Percentiles rank a stretch among this genome's conserved stretches.
Conservation (phyloP, 2,329 filamentous ascomycete species). For the Zalaria obscura region DNA sequence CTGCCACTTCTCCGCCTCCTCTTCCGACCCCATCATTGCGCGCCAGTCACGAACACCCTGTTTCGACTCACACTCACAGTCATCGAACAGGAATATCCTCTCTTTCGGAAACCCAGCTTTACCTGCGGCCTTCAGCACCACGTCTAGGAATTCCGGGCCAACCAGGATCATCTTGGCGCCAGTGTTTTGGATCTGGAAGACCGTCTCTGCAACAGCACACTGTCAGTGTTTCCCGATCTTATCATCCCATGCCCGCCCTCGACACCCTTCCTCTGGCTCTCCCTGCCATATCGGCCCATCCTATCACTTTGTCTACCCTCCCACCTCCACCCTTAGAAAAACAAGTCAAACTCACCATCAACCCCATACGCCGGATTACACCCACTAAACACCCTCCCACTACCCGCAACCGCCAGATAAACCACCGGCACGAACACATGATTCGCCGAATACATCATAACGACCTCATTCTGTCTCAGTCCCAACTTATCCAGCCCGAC, state of each 20-base stretch:
- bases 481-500: slow-evolving; percentile 33
- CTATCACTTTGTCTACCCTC: too few species aligned
- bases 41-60: slow-evolving; percentile 30
- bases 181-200: slow-evolving; percentile 38
- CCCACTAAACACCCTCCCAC: slow-evolving; percentile 39
- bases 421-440: slow-evolving; percentile 41
- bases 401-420: slow-evolving; percentile 39
- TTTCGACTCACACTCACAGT: slow-evolving; percentile 16
- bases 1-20: slow-evolving; percentile 19
- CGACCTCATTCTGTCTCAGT: slow-evolving; percentile 34
- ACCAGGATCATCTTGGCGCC: slow-evolving; percentile 35
- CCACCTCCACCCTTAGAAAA: too few species aligned
- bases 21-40: slow-evolving; percentile 20
- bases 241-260: too few species aligned
- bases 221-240: too few species aligned
- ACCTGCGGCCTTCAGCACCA: slow-evolving; percentile 28
- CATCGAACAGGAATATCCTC: slow-evolving; percentile 36
- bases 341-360: slow-evolving; percentile 20
- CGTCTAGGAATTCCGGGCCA: slow-evolving; percentile 32
- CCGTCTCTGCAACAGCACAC: slow-evolving; percentile 27
- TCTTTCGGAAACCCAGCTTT: slow-evolving; percentile 26
- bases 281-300: too few species aligned
- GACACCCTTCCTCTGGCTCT: too few species aligned
- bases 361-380: slow-evolving; percentile 40
- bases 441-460: slow-evolving; percentile 41